Percentiles rank a stretch among this genome's conserved stretches.
Conservation (phyloP, 176 grass and related monocot species). For the Juncus inflexus region DNA sequence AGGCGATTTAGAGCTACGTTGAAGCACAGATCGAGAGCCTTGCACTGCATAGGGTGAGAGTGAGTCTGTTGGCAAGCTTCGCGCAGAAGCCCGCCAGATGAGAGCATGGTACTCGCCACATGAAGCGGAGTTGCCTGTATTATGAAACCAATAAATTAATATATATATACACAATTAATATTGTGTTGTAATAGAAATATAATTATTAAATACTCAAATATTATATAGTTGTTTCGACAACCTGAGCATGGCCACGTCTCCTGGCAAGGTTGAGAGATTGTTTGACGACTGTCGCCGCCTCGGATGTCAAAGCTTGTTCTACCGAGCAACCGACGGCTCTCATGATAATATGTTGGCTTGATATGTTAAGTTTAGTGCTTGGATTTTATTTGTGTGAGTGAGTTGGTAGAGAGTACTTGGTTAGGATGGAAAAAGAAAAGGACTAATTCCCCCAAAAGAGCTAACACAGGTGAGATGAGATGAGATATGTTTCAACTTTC, state of each 20-base stretch:
- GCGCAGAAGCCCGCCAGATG: constrained; percentile 49
- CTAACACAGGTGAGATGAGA: too few relatives aligned
- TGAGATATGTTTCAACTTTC: too few relatives aligned
- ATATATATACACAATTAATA: too few relatives aligned
- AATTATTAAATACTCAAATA: too few relatives aligned
- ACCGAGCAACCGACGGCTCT: constrained; percentile 66
- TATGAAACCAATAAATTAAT: too few relatives aligned
- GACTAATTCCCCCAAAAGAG: too few relatives aligned
- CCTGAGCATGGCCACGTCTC: constrained; percentile 56
- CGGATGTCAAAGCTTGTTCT: constrained; percentile 74
- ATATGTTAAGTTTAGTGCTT: neutral
- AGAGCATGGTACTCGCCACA: constrained; percentile 84
- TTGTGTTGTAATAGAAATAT: too few relatives aligned
- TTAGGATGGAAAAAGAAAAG: too few relatives aligned
- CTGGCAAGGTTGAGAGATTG: constrained; percentile 67
- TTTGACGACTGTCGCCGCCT: constrained; percentile 59
- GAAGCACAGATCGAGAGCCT: constrained; percentile 93
- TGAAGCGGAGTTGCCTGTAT: constrained; percentile 87
- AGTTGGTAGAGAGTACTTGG: neutral
- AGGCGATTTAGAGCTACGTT: constrained; percentile 98
- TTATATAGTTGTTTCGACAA: too few relatives aligned
- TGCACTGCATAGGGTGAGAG: constrained; percentile 95
- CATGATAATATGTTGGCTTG: constrained; percentile 29
- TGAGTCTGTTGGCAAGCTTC: constrained; percentile 77
- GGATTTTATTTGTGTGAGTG: neutral